Percentiles rank a stretch among this genome's conserved stretches.
Conservation (phyloP, 371 early-diverging fungal genomes). For the Antonospora locustae region DNA sequence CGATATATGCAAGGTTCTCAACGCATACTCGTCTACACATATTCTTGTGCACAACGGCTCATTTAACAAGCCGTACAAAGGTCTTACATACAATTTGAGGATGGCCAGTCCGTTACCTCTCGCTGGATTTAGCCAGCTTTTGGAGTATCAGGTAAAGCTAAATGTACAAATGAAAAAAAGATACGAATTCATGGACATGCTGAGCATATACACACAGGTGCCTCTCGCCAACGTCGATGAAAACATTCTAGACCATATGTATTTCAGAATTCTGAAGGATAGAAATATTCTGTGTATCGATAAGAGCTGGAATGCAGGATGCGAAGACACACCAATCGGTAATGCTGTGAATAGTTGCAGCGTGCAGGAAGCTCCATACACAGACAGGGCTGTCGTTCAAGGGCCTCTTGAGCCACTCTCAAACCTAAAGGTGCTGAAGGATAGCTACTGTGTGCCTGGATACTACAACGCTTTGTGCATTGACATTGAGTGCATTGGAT, state of each 20-base stretch:
- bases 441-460: conserved; percentile 23
- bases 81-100: background rate
- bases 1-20: too few relatives aligned
- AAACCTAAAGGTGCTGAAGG: conserved; percentile 4
- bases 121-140: conserved; percentile 1
- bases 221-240: conserved; percentile 35
- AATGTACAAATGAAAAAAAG: conserved; percentile 11
- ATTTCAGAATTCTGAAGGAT: too few relatives aligned
- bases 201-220: conserved; percentile 15
- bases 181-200: background rate
- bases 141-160: conserved; percentile 10
- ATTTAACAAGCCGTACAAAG: too few relatives aligned
- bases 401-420: too few relatives aligned
- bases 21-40: too few relatives aligned
- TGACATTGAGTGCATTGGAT: conserved; percentile 27
- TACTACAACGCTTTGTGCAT: conserved; percentile 14
- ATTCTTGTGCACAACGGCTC: too few relatives aligned
- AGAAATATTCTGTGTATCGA: too few relatives aligned
- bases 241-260: conserved; percentile 23
- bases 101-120: background rate
- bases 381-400: too few relatives aligned
- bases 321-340: too few relatives aligned
- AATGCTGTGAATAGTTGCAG: too few relatives aligned
- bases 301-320: too few relatives aligned
- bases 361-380: too few relatives aligned